Evolutionary conservation across 177 flowering plant genomes (phyloP).

Genomic region (Vitis hybrid): DNA sequence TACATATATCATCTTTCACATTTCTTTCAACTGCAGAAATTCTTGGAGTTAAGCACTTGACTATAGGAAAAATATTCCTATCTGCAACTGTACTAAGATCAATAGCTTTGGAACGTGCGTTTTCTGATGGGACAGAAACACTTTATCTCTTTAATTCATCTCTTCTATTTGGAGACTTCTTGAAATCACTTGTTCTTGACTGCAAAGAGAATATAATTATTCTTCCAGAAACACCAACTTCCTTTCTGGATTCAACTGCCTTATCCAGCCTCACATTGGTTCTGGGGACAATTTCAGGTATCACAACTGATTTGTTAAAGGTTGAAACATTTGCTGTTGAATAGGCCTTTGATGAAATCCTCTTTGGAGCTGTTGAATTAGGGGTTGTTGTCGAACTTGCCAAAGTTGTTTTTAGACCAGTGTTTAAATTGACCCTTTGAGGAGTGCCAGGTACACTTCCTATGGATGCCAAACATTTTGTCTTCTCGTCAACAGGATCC

Average conservation of each 20-base stretch:
- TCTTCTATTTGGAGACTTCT: slow-evolving; percentile 46
- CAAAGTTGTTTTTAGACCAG: slow-evolving; percentile 39
- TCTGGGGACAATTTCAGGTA: slow-evolving; percentile 86
- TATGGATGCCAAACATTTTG: slow-evolving; percentile 51
- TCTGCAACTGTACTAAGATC: slow-evolving; percentile 38
- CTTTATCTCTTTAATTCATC: slow-evolving; percentile 50
- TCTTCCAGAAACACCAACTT: slow-evolving; percentile 46
- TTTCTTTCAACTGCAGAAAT: slow-evolving; percentile 39
- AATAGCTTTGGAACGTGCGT: slow-evolving; percentile 27
- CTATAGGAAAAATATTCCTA: slow-evolving; percentile 37
- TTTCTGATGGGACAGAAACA: slow-evolving; percentile 38
- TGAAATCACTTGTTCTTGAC: slow-evolving; percentile 51
- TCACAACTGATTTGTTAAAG: slow-evolving; percentile 59
- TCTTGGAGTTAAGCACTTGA: slow-evolving; percentile 30
- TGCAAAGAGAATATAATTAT: slow-evolving; percentile 49
- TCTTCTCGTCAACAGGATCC: slow-evolving; percentile 50
- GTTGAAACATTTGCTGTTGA: slow-evolving; percentile 44
- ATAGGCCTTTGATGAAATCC: slow-evolving; percentile 47
- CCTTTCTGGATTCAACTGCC: slow-evolving; percentile 67
- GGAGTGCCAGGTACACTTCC: slow-evolving; percentile 76
- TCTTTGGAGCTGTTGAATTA: slow-evolving; percentile 44
- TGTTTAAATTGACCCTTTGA: slow-evolving; percentile 49
- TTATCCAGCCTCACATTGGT: slow-evolving; percentile 53
- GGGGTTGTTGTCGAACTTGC: slow-evolving; percentile 38
- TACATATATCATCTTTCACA: slow-evolving; percentile 40